Base-by-base conservation (phyloP, 768 basidiomycete species). In the Pulveroboletus frians region DNA sequence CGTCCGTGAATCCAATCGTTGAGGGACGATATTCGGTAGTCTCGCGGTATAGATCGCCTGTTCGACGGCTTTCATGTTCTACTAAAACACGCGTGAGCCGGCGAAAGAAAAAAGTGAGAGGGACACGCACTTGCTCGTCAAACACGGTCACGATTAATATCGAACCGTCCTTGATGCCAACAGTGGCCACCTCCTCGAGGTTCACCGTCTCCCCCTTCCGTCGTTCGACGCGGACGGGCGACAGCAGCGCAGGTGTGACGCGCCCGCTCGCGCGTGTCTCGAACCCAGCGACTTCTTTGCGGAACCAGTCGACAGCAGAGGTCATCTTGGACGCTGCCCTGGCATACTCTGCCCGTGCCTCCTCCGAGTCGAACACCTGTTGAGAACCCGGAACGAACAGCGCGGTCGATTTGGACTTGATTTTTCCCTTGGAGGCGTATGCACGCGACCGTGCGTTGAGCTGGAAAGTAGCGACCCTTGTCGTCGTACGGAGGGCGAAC, bases 111-210 rank as follows among this genome's bases (percentile, higher is more conserved):
- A 29, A 27, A 34, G 9, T 14, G 1, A 2, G 39, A 69, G 59
- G 48, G 44, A 32, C 0, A 69, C 81, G 72, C 64, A 92, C 90
- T 62, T 80, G 71, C 62, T 88, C 85, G 46, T 92, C 85, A 58
- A 88, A 91, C 27, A 88, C 73, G 4, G 86, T 88, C 10, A 92
- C 73, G 21, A 92, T 54, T 49, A 92, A 68, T 46, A 77, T 76
- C 6, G 84, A 78, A 1, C 90, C 90, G 45, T 92, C 87, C 52
- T 83, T 73, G 34, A 92, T 81, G 8, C 90, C 89, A 17, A 92
- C 78, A 0, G 89, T 90, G 1, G 90, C 84, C 21, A 92, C 62
- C 46, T 89, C 84, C 36, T 89, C 83, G 32, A 92, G 65, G 38
- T 65, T 72, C 38, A 73, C 64, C 3, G 67, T 47, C 26, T 70